Conservation (phyloP, 345 rosid genomes). For the Arabis alpina region DNA sequence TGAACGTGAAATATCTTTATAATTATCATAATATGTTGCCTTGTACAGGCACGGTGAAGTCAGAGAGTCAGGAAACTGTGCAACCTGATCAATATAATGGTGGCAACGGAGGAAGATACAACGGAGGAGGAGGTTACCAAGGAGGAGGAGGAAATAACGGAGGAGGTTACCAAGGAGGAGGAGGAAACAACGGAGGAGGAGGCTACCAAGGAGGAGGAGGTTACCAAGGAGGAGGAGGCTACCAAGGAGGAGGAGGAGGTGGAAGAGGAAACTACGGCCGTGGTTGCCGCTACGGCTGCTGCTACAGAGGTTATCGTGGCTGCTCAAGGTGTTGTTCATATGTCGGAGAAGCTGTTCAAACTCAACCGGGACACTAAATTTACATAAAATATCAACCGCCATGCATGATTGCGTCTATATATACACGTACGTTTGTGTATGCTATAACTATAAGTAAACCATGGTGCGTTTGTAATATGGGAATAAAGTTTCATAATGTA, state of each 20-base stretch:
- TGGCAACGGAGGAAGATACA: no score
- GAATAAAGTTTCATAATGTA: conserved; percentile 25
- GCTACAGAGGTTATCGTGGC: conserved; percentile 20
- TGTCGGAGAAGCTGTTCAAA: conserved; percentile 31
- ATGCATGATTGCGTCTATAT: not conserved
- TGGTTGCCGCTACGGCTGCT: conserved; percentile 14
- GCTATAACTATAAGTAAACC: not conserved
- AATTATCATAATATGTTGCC: not conserved
- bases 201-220: no score
- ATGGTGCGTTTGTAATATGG: conserved; percentile 27
- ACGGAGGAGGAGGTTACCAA: no score
- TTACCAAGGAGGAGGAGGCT: not conserved
- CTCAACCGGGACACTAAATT: conserved; percentile 30
- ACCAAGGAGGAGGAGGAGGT: conserved; percentile 2
- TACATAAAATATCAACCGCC: not conserved
- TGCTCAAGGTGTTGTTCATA: conserved; percentile 33
- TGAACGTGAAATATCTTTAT: not conserved
- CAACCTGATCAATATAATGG: no score
- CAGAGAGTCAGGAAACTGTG: conserved; percentile 11
- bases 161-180: no score
- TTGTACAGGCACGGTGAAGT: not conserved
- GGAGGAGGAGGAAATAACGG: no score
- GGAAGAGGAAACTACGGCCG: not conserved
- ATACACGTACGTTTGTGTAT: not conserved
- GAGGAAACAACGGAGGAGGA: no score